Evolutionary conservation across 352 stramenopile genomes (phyloP), one percentile per base, ranked within the genome.

Genomic region (Globisporangium perplexum): DNA sequence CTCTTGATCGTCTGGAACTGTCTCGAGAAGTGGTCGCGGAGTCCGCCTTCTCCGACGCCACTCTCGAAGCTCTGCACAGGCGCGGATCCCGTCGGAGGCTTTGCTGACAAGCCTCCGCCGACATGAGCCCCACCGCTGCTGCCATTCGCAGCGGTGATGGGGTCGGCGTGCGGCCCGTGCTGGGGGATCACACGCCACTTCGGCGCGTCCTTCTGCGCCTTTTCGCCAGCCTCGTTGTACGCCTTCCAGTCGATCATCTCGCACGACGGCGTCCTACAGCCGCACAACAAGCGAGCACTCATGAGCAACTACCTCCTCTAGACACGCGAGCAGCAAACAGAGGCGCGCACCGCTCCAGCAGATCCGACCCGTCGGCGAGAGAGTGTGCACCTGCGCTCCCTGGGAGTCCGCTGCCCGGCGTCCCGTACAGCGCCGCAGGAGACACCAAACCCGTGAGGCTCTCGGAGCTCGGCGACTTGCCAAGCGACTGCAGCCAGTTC

Each of bases 221-320:
- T 85, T 48, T 90, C 80, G 3, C 55, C 62, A 1, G 77, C 70
- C 24, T 93, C 82, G 50, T 93, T 93, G 67, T 90, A 89, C 51
- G 77, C 73, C 55, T 93, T 93, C 82, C 82, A 93, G 67, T 93
- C 82, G 53, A 93, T 93, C 47, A 86, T 84, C 44, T 89, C 82
- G 47, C 78, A 85, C 26, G 80, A 88, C 23, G 74, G 68, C 4
- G 71, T 71, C 38, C 76, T 85, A 56, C 50, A 18, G 14, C 36
- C 1, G 31, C 26, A 24, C 31, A 20, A 35, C 5, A 26, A 6
- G 46, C 23, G 33, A 47, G 28, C 23, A 26, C 15, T 8, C n/a
- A 20, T 26, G 45, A 30, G 56, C 15, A 31, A 12, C 31, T 11
- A 36, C 7, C 31, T 12, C 8, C 12, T 36, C 11, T 11, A 36